Conservation (phyloP, 139 green algal genomes). For the Bryopsis sp. region DNA sequence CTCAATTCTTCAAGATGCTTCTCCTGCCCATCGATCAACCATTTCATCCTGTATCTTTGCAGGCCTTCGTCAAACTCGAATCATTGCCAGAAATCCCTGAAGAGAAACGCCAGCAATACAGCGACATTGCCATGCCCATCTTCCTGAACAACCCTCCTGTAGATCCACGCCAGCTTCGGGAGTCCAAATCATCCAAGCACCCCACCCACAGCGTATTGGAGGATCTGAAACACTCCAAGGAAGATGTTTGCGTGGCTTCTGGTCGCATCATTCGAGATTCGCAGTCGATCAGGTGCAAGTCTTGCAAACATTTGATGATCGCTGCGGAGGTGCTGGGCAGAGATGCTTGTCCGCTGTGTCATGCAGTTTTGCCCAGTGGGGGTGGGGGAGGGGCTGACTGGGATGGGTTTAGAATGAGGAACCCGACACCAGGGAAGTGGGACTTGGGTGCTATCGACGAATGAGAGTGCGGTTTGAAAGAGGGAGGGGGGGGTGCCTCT, state of each 20-base stretch:
- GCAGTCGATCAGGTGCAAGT: neutral
- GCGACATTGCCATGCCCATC: constrained; percentile 63
- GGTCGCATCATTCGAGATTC: neutral
- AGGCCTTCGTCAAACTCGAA: constrained; percentile 74
- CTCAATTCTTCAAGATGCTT: no score
- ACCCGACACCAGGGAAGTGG: no score
- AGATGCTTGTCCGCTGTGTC: neutral
- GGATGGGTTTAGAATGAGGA: no score
- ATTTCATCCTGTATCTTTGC: no score
- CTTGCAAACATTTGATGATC: neutral
- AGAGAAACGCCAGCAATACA: constrained; percentile 35
- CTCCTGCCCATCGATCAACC: no score
- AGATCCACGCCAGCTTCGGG: constrained; percentile 42
- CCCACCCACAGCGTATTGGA: constrained; percentile 29
- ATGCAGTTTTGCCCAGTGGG: neutral
- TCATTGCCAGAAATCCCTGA: constrained; percentile 32
- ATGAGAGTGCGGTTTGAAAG: no score
- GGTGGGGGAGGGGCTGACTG: no score
- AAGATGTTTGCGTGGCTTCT: constrained; percentile 1
- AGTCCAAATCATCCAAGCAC: constrained; percentile 27
- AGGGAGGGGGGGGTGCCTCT: no score
- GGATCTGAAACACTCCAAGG: neutral
- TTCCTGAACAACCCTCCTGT: constrained; percentile 55
- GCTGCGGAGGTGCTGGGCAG: neutral
- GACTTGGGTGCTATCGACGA: no score